Evolutionary conservation across 306 rosid genomes (phyloP).

Genomic region (Prunus dulcis): DNA sequence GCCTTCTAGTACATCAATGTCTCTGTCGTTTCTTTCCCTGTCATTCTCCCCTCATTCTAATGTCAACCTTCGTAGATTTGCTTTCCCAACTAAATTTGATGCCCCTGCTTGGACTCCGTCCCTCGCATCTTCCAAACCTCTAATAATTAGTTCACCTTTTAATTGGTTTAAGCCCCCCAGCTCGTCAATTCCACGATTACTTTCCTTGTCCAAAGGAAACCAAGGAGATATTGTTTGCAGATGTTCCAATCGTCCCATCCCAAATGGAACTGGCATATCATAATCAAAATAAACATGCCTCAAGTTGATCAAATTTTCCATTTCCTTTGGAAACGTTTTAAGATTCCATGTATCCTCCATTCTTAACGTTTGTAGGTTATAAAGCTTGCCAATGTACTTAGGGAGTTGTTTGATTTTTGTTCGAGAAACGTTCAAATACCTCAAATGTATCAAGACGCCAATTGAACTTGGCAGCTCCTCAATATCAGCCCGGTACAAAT

Average conservation of each 20-base stretch:
- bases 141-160: not conserved
- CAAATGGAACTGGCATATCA: not conserved
- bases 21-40: not conserved
- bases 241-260: not conserved
- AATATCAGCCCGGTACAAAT: not conserved
- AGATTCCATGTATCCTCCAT: not conserved
- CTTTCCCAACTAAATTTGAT: not conserved
- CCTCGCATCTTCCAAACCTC: not conserved
- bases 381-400: not conserved
- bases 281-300: not conserved
- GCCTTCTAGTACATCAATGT: not conserved
- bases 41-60: not conserved
- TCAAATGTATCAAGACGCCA: not conserved
- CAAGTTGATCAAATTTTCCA: not conserved
- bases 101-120: not conserved
- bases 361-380: not conserved
- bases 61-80: not conserved
- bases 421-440: conserved; percentile 11
- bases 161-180: no score
- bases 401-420: not conserved
- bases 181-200: no score
- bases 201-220: not conserved
- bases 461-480: conserved; percentile 9
- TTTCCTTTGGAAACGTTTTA: not conserved
- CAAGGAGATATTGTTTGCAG: not conserved